phyloP scores from a whole-genome alignment of 441 rosid species.

The Populus tomentosa region DNA sequence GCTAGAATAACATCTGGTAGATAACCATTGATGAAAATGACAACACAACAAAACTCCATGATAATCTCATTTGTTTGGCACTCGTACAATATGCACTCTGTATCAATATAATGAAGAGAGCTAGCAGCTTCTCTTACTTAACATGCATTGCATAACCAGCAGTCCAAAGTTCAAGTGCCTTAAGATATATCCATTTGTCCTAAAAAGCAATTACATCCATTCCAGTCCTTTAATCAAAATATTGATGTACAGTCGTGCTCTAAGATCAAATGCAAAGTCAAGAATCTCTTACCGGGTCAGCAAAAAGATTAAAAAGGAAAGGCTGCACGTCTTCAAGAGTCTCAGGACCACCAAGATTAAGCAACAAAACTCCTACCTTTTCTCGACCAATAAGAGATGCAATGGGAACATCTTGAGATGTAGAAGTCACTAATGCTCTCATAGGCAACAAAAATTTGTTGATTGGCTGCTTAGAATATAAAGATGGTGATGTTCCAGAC shows the following conservation, averaged over 20 bases:
- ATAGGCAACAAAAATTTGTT: slow-evolving; percentile 30
- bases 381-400: slow-evolving; percentile 44
- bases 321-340: slow-evolving; percentile 98
- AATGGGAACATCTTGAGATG: slow-evolving; percentile 35
- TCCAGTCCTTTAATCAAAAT: neutral
- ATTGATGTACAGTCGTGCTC: neutral
- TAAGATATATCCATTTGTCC: neutral
- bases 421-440: slow-evolving; percentile 62
- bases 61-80: neutral
- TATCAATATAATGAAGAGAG: neutral
- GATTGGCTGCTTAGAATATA: slow-evolving; percentile 24
- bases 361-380: slow-evolving; percentile 73
- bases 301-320: slow-evolving; percentile 94
- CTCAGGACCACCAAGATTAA: slow-evolving; percentile 98
- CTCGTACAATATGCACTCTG: neutral
- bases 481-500: slow-evolving; percentile 24
- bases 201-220: neutral
- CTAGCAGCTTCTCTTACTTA: neutral
- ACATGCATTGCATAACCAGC: neutral
- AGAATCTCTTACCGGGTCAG: slow-evolving; percentile 64
- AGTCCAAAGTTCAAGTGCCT: neutral
- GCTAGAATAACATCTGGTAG: slow-evolving; percentile 3
- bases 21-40: neutral
- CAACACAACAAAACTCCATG: neutral
- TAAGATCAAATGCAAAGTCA: neutral